These are phyloP conservation scores for Dryas alaskensis DNA, from an alignment of 306 rosid species.

Conservation along the genomic window DNA sequence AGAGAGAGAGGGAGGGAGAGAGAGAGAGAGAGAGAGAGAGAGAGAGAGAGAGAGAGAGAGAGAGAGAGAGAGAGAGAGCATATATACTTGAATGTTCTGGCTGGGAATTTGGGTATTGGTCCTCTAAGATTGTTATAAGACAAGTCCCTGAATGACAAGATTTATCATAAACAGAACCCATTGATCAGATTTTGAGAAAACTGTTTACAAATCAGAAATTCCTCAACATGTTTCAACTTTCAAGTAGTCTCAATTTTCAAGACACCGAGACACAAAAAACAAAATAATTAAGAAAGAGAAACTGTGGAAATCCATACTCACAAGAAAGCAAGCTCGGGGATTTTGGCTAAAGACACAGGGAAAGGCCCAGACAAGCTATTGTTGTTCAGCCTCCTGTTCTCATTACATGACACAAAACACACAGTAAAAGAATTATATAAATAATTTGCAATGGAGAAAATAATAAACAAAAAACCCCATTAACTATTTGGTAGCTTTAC, in stretches of 20 bases:
- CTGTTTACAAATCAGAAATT: conserved; percentile 15
- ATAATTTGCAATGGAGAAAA: neutral
- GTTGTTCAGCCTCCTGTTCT: conserved; percentile 88
- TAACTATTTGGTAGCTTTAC: neutral
- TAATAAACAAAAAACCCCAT: neutral
- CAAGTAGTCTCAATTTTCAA: conserved; percentile 17
- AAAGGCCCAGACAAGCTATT: conserved; percentile 86
- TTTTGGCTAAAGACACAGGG: conserved; percentile 71
- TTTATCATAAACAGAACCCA: conserved; percentile 27
- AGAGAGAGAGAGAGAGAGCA: conserved; percentile 16
- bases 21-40: too few relatives aligned
- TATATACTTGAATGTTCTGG: conserved; percentile 80
- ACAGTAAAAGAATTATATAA: conserved; percentile 14
- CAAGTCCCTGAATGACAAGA: conserved; percentile 75
- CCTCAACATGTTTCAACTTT: conserved; percentile 21
- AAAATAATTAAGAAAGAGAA: conserved; percentile 2
- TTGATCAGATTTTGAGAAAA: conserved; percentile 27
- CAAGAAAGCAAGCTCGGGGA: conserved; percentile 92
- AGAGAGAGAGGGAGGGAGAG: too few relatives aligned
- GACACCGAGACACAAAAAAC: conserved; percentile 25
- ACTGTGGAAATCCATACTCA: conserved; percentile 56
- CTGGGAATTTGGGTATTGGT: conserved; percentile 85
- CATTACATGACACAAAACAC: conserved; percentile 39
- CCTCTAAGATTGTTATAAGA: conserved; percentile 95
- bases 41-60: too few relatives aligned